Percentiles rank a stretch among this genome's conserved stretches.
Evolutionary conservation across 2,329 filamentous ascomycete species (phyloP).

Genomic region (Botrytis tulipae): DNA sequence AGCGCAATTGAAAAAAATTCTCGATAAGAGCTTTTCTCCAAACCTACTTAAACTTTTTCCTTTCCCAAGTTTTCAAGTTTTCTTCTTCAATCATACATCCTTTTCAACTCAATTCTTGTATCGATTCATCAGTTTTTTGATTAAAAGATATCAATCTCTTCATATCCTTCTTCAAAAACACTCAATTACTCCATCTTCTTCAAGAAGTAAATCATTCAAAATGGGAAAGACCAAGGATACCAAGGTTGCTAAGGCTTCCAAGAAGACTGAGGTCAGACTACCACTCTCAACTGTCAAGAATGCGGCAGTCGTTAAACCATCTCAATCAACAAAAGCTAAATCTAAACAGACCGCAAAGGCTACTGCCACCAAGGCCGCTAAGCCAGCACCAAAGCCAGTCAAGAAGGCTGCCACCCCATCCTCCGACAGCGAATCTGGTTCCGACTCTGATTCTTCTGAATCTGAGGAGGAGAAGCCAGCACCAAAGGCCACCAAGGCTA

Average conservation of each 20-base stretch:
- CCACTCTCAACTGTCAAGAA: slow-evolving; percentile 58
- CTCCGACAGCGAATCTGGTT: slow-evolving; percentile 41
- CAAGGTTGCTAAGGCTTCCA: slow-evolving; percentile 57
- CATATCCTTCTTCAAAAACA: neutral
- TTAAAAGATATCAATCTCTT: neutral
- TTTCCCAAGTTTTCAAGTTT: slow-evolving; percentile 24
- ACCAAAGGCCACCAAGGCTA: slow-evolving; percentile 27
- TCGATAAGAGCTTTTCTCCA: slow-evolving; percentile 35
- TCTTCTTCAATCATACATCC: slow-evolving; percentile 22
- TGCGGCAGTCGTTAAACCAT: slow-evolving; percentile 65
- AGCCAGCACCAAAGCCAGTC: slow-evolving; percentile 36
- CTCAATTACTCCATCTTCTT: neutral
- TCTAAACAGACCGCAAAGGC: slow-evolving; percentile 65
- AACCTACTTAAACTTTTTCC: slow-evolving; percentile 23
- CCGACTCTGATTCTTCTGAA: slow-evolving; percentile 34
- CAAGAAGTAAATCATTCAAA: slow-evolving; percentile 37
- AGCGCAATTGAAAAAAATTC: slow-evolving; percentile 25
- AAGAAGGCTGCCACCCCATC: slow-evolving; percentile 45
- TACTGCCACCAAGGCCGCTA: slow-evolving; percentile 39
- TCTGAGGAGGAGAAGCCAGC: slow-evolving; percentile 37
- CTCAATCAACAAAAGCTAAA: slow-evolving; percentile 63
- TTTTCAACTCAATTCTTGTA: slow-evolving; percentile 13
- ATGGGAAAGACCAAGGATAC: slow-evolving; percentile 69
- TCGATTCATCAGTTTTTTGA: neutral
- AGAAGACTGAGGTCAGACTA: slow-evolving; percentile 51